Base-by-base conservation (phyloP, 768 basidiomycete species). In the Peribolospora baueri region DNA sequence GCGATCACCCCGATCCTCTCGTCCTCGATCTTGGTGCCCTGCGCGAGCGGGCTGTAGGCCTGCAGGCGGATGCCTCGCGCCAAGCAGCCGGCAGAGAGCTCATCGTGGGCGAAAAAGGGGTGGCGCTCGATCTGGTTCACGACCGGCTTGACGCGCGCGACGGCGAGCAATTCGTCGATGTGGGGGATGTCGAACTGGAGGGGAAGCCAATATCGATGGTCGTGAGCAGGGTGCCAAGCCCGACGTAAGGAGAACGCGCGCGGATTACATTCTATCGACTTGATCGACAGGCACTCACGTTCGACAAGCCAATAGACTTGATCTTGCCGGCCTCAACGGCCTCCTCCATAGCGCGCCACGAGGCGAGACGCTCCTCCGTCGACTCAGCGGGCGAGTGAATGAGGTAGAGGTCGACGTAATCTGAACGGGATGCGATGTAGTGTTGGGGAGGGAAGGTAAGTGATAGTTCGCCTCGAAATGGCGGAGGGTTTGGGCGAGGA, bases 371-470 rank as follows among this genome's bases (percentile, higher is more conserved):
- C 10, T 5, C 8, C 5, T 0, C 5, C 9, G 36, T 6, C 8
- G 25, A 37, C 52, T 10, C 13, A 50, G 48, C 48, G 48, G 60
- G 48, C 59, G 52, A 61, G 61, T 82, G 81, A 53, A 84, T 70
- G 56, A 82, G 67, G 66, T 75, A 81, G 54, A 80, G 64, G 62
- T 81, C 79, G 9, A 81, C 76, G 46, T 62, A 61, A 50, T n/a
- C 59, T 52, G 11, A 59, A 55, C 57, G 60, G 57, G 11, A 51
- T 50, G 37, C 46, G 46, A 38, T 50, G 52, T 3, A 54, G 42
- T 41, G 58, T 42, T 46, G 54, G 47, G 48, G 72, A 72, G 54
- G 75, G 69, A 53, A 77, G 54, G 57, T 67, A 57, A 56, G 59
- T 59, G 54, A 5, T 42, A 3, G 8, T 5, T 42, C 38, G 47